A percentile compares a stretch with the other conserved stretches of the same genome.
These are phyloP conservation scores for Colletotrichum orbiculare DNA, from an alignment of 2,329 filamentous ascomycete genomes.

Conservation along the genomic window DNA sequence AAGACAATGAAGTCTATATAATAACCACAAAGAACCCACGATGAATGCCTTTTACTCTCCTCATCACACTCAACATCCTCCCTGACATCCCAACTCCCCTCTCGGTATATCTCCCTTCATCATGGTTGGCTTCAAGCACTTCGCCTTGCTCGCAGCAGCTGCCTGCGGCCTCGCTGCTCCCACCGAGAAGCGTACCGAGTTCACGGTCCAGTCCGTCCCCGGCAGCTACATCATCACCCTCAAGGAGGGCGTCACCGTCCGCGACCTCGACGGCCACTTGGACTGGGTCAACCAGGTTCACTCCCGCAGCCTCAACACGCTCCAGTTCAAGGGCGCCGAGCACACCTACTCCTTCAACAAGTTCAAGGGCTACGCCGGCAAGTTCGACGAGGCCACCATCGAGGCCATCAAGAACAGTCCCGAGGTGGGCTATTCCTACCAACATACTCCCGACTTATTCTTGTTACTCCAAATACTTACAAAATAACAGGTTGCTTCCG, in stretches of 20 bases:
- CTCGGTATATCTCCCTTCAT: slow-evolving; percentile 14
- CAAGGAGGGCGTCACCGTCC: slow-evolving; percentile 47
- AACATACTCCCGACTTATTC: neutral
- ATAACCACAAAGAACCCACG: neutral
- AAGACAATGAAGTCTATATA: slow-evolving; percentile 19
- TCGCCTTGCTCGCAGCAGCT: slow-evolving; percentile 36
- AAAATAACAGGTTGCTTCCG: slow-evolving; percentile 44
- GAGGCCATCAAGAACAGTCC: slow-evolving; percentile 51
- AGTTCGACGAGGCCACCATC: slow-evolving; percentile 55
- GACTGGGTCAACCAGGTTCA: slow-evolving; percentile 45
- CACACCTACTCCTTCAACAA: slow-evolving; percentile 42
- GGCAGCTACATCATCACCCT: slow-evolving; percentile 60
- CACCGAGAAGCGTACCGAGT: slow-evolving; percentile 14
- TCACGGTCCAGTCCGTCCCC: slow-evolving; percentile 42
- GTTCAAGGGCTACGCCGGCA: slow-evolving; percentile 56
- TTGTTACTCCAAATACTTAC: neutral
- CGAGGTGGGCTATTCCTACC: slow-evolving; percentile 46
- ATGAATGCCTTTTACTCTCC: neutral
- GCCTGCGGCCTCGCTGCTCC: slow-evolving; percentile 33
- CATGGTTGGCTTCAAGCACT: slow-evolving; percentile 37
- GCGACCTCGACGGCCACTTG: slow-evolving; percentile 43
- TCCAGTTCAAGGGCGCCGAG: slow-evolving; percentile 39
- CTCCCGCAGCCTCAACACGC: slow-evolving; percentile 45
- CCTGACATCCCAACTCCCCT: slow-evolving; percentile 20
- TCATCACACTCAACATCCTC: slow-evolving; percentile 19